A percentile compares a stretch with the other conserved stretches of the same genome.
These are phyloP conservation scores for Stephania japonica DNA, from an alignment of 164 flowering plant genomes.

Conservation along the genomic window DNA sequence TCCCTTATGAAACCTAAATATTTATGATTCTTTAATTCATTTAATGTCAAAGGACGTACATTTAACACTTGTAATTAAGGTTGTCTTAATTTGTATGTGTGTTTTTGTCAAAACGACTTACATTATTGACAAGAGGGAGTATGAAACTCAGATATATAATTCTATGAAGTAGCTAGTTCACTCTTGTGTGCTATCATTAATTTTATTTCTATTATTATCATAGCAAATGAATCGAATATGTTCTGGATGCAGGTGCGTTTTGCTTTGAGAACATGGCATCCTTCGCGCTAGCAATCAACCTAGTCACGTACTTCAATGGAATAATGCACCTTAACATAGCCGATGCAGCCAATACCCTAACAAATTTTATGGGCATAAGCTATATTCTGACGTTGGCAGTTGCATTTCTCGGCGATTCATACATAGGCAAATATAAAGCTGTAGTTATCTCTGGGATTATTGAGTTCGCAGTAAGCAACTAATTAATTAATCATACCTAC, in stretches of 20 bases:
- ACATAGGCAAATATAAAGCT: constrained; percentile 48
- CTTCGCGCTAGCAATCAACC: constrained; percentile 44
- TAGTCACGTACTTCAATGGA: constrained; percentile 51
- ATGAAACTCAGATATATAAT: background rate
- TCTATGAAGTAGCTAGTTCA: background rate
- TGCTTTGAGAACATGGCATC: constrained; percentile 48
- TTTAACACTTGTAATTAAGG: no score
- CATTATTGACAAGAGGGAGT: no score
- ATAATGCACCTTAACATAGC: constrained; percentile 51
- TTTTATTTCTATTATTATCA: background rate
- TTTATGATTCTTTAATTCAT: no score
- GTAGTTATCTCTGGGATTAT: constrained; percentile 27
- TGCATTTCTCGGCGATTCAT: constrained; percentile 52
- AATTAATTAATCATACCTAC: background rate
- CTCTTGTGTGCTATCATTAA: no score
- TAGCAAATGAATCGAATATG: background rate
- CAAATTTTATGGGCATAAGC: constrained; percentile 52
- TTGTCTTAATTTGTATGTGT: background rate
- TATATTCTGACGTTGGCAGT: constrained; percentile 43
- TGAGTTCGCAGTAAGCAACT: constrained; percentile 40
- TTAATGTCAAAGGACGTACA: no score
- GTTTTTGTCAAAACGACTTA: no score
- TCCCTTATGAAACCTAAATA: no score
- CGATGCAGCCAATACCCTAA: constrained; percentile 52
- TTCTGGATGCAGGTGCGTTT: constrained; percentile 28